Evolutionary conservation across 768 basidiomycete genomes (phyloP).

Genomic region (Clitopilus passeckerianus): DNA sequence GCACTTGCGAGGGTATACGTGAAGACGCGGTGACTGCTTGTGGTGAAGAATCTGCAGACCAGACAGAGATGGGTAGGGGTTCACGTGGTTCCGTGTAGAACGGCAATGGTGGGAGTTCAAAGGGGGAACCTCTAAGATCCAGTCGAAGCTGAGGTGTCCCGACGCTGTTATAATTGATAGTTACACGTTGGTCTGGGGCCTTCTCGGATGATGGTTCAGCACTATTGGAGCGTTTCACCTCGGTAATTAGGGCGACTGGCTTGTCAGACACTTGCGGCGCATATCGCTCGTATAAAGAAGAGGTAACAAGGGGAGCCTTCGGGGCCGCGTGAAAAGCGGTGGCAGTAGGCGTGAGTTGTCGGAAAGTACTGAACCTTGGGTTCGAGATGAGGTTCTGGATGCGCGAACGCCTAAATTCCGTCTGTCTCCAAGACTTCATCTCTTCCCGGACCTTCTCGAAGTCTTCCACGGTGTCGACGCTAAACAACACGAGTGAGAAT

Average conservation of each 20-base stretch:
- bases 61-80: background rate
- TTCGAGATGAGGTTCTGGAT: conserved; percentile 47
- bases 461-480: conserved; percentile 50
- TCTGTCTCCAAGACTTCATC: conserved; percentile 15
- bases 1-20: background rate
- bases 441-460: conserved; percentile 42
- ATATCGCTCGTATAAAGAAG: background rate
- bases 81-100: background rate
- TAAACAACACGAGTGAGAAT: conserved; percentile 13
- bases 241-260: conserved; percentile 2
- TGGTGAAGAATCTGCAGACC: background rate
- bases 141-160: background rate
- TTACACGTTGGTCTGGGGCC: background rate
- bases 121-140: background rate
- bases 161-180: background rate
- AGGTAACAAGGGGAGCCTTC: conserved; percentile 13
- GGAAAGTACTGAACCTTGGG: conserved; percentile 51
- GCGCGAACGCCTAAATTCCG: conserved; percentile 23
- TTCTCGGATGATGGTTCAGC: conserved; percentile 1
- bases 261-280: conserved; percentile 5
- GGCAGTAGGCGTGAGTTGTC: conserved; percentile 42
- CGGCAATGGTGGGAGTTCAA: background rate
- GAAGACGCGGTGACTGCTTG: conserved; percentile 3
- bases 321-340: conserved; percentile 31
- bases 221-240: background rate